phyloP scores from a whole-genome alignment of 2,329 filamentous ascomycete species.

The Diaporthe vexans region DNA sequence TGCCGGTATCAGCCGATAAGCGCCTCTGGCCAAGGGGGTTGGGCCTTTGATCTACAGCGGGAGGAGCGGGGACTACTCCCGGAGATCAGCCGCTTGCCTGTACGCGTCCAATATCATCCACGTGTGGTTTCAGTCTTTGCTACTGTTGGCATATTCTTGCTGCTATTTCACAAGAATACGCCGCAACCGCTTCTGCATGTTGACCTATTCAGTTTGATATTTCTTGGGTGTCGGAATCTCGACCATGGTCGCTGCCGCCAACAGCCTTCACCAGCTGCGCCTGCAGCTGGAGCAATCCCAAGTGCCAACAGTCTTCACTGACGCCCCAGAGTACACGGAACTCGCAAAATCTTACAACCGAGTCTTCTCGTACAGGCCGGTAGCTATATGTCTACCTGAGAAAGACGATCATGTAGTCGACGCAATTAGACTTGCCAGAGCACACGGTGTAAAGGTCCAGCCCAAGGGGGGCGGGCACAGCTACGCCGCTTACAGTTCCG shows the following conservation, averaged over 20 bases:
- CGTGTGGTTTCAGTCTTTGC: neutral
- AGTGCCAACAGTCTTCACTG: slow-evolving; percentile 29
- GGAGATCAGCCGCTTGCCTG: neutral
- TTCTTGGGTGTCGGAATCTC: neutral
- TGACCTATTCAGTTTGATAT: neutral
- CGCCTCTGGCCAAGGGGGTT: neutral
- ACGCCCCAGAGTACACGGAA: slow-evolving; percentile 21
- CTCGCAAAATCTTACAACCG: slow-evolving; percentile 48
- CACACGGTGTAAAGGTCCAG: slow-evolving; percentile 59
- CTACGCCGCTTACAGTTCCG: no score
- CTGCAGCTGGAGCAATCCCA: slow-evolving; percentile 2
- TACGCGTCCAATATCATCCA: slow-evolving; percentile 1
- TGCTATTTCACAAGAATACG: neutral
- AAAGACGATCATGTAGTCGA: slow-evolving; percentile 59
- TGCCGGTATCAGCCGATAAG: slow-evolving; percentile 23
- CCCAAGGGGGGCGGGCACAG: slow-evolving; percentile 60
- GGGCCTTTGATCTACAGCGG: neutral
- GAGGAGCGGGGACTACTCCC: neutral
- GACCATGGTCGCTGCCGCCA: neutral
- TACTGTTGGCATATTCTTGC: neutral
- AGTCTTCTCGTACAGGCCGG: slow-evolving; percentile 54
- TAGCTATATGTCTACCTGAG: slow-evolving; percentile 58
- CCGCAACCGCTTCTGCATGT: neutral
- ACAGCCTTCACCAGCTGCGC: neutral
- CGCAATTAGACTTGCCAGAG: slow-evolving; percentile 60